Percentiles rank a stretch among this genome's conserved stretches.
These are phyloP conservation scores for Pyrenophora graminea DNA, from an alignment of 2,329 filamentous ascomycete genomes.

Conservation along the genomic window DNA sequence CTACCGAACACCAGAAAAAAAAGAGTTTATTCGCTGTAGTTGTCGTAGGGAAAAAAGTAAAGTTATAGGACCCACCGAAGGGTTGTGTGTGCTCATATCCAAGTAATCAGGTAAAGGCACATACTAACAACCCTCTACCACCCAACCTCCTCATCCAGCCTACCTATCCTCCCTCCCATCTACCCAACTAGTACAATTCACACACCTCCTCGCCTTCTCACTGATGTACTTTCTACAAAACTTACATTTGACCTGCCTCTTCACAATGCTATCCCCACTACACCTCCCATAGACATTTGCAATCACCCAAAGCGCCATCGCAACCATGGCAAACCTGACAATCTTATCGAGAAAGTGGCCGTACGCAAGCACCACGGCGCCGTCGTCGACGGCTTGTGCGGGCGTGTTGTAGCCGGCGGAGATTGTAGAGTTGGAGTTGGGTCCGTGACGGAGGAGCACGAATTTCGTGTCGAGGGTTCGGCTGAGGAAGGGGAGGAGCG, in stretches of 20 bases:
- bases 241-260: constrained; percentile 69
- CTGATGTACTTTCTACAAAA: constrained; percentile 69
- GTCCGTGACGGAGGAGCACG: constrained; percentile 64
- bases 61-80: too few relatives aligned
- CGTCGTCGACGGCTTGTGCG: constrained; percentile 69
- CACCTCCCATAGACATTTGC: constrained; percentile 65
- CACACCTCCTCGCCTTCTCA: constrained; percentile 63
- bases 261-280: constrained; percentile 70
- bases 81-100: too few relatives aligned
- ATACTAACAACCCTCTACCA: not conserved
- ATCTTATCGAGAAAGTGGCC: constrained; percentile 70
- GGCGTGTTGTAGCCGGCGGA: constrained; percentile 70
- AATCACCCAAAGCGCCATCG: constrained; percentile 66
- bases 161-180: constrained; percentile 58
- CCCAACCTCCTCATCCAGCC: not conserved
- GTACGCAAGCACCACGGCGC: constrained; percentile 73
- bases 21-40: too few relatives aligned
- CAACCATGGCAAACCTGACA: constrained; percentile 68
- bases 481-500: constrained; percentile 69
- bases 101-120: too few relatives aligned
- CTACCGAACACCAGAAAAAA: too few relatives aligned
- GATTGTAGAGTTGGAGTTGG: constrained; percentile 48
- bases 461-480: constrained; percentile 77
- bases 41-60: too few relatives aligned
- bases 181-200: constrained; percentile 63